Evolutionary conservation across 2,329 filamentous ascomycete genomes (phyloP), one percentile per base, ranked within the genome.

Genomic region (Penicillium sp.): DNA sequence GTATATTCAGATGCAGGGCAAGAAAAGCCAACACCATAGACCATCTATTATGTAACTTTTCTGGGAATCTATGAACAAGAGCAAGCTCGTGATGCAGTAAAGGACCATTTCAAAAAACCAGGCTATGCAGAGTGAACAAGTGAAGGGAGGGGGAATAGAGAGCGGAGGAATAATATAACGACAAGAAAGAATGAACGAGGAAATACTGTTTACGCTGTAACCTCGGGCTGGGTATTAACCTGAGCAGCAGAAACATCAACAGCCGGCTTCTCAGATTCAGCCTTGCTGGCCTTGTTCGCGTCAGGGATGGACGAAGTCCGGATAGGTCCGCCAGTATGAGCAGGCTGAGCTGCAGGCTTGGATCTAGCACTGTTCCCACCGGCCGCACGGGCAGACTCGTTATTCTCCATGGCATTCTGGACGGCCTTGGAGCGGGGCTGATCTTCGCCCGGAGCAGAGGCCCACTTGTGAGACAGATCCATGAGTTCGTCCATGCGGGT

Each of bases 401-500:
- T 73, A 24, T 69, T 70, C 49, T 68, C 59, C 46, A 67, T 69
- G 1, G 70, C 71, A 19, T 72, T 68, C 34, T 72, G 64, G 2
- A 70, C 64, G 23, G 67, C 70, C 51, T 68, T 66, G 29, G 60
- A 61, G 40, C 61, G 64, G 7, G 44, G 14, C 9, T 62, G 54
- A 21, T 37, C 46, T 26, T 59, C 48, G 13, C 40, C 47, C n/a
- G 52, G 61, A 21, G 53, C 56, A 40, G 53, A 47, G 16, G 60
- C 55, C 44, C 67, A 70, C 52, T 69, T 71, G 1, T 62, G 50
- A 3, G 62, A 45, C 13, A 73, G 56, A 16, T 67, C 67, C 18
- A 91, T 75, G 28, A 80, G 77, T 50, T 79, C 71, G 67, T 97
- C 92, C 3, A 87, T 79, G 6, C 84, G 82, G 40, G 78, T 79